Percentiles rank a stretch among this genome's conserved stretches.
These are phyloP conservation scores for Salicornia ramosissima DNA, from an alignment of 148 eudicot species.

Conservation along the genomic window DNA sequence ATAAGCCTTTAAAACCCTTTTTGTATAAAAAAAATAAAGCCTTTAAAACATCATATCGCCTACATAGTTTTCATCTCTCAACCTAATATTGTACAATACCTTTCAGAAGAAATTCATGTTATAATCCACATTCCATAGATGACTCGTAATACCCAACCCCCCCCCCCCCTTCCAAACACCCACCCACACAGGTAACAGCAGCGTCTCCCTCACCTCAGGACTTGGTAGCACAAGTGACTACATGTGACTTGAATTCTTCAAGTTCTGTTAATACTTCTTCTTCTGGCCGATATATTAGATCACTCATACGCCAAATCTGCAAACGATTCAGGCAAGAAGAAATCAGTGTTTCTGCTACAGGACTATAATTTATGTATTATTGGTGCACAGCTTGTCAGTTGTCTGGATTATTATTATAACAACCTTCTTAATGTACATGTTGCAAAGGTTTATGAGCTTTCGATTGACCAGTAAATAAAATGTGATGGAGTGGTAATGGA, in stretches of 20 bases:
- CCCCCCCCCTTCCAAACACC: too few relatives aligned
- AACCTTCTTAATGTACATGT: background rate
- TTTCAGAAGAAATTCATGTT: background rate
- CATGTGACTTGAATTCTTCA: conserved; percentile 81
- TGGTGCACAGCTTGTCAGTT: background rate
- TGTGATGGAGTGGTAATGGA: background rate
- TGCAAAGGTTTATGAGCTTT: background rate
- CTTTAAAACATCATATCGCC: too few relatives aligned
- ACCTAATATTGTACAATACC: background rate
- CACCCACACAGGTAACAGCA: too few relatives aligned
- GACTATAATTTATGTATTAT: background rate
- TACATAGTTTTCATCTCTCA: background rate
- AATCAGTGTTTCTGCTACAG: background rate
- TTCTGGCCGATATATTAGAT: conserved; percentile 84
- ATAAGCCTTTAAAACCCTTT: too few relatives aligned
- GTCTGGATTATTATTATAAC: too few relatives aligned
- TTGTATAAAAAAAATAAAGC: too few relatives aligned
- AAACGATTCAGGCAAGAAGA: conserved; percentile 2
- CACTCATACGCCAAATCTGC: conserved; percentile 98
- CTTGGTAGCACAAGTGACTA: conserved; percentile 54
- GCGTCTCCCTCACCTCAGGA: conserved; percentile 24
- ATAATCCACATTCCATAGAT: background rate
- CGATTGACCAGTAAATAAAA: background rate
- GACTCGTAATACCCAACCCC: background rate
- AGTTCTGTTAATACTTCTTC: conserved; percentile 92